Evolutionary conservation across 148 eudicot species (phyloP).

Genomic region (Polygonum aviculare): DNA sequence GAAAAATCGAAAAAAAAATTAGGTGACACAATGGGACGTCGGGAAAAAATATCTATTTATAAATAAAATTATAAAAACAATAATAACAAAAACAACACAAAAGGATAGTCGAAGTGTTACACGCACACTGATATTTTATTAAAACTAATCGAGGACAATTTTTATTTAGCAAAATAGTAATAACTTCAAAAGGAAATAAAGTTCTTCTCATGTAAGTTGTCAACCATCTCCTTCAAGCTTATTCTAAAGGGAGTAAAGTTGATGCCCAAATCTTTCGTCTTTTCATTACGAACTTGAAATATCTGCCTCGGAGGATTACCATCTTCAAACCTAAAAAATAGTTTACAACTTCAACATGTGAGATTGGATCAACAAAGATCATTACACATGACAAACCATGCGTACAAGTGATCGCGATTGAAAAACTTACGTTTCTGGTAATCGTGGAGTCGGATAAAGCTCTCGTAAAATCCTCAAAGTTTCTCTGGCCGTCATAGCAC

Average conservation of each 20-base stretch:
- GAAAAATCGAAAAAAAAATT: too few relatives aligned
- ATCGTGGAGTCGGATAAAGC: conserved; percentile 39
- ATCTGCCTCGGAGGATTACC: background rate
- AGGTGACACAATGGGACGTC: too few relatives aligned
- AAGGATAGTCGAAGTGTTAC: too few relatives aligned
- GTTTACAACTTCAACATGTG: too few relatives aligned
- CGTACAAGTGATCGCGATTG: background rate
- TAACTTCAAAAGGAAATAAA: conserved; percentile 16
- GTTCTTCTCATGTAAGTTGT: conserved; percentile 53
- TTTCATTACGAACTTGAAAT: conserved; percentile 15
- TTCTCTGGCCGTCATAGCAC: conserved; percentile 34
- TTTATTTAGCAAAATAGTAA: background rate
- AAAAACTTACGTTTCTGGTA: conserved; percentile 45
- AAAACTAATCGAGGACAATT: too few relatives aligned
- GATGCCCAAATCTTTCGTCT: conserved; percentile 18
- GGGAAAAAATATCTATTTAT: too few relatives aligned
- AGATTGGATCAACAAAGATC: background rate
- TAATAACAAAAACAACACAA: too few relatives aligned
- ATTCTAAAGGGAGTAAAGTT: conserved; percentile 25
- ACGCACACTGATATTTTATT: too few relatives aligned
- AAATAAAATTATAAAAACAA: too few relatives aligned
- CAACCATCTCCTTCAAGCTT: conserved; percentile 55
- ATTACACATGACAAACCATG: background rate
- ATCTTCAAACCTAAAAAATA: conserved; percentile 18
- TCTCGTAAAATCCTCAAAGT: conserved; percentile 34